Base-by-base conservation (phyloP, 768 basidiomycete species). In the Mycena galericulata region DNA sequence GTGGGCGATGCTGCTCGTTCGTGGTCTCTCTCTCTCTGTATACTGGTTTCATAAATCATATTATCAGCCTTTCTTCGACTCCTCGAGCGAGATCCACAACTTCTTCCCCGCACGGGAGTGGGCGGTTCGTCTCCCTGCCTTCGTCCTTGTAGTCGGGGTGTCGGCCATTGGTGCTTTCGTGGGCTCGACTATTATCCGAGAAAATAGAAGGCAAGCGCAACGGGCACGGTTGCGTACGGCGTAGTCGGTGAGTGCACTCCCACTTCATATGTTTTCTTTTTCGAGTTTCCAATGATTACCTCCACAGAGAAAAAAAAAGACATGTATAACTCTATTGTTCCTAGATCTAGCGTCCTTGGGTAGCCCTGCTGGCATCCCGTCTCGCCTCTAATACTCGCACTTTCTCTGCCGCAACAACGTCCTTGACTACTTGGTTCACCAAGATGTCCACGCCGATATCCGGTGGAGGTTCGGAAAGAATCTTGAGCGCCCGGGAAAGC, bases 71-170 rank as follows among this genome's bases (percentile, higher is more conserved):
- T 95, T 98, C 83, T 89, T 98, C 68, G 90, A 94, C 65, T 68
- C 84, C 2, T 85, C 88, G 3, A 95, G 89, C 73, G 87, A 90
- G 22, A 82, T 97, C 32, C 94, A 96, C 69, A 71, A 75, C 46
- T 90, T 88, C 80, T 98, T 99, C 78, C 97, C 95, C 0, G 77
- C 93, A 7, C 85, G 97, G 54, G 95, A 98, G 83, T 98, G 96
- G 95, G 97, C 95, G 12, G 84, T 98, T 55, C 88, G 93, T 22
- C 78, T 98, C 50, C 96, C 97, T 41, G 92, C 93, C 3, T 87
- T 95, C 78, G 81, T 97, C 55, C 87, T 99, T 10, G 85, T 96
- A 7, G 75, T 92, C 11, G 97, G 96, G 8, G 80, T 98, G 40
- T 84, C 90, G n/a, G 90, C 85, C 14, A 92, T 98, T 43, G 94